Base-by-base conservation (phyloP, 495 filamentous ascomycete species). In the Podospora tetraspora region DNA sequence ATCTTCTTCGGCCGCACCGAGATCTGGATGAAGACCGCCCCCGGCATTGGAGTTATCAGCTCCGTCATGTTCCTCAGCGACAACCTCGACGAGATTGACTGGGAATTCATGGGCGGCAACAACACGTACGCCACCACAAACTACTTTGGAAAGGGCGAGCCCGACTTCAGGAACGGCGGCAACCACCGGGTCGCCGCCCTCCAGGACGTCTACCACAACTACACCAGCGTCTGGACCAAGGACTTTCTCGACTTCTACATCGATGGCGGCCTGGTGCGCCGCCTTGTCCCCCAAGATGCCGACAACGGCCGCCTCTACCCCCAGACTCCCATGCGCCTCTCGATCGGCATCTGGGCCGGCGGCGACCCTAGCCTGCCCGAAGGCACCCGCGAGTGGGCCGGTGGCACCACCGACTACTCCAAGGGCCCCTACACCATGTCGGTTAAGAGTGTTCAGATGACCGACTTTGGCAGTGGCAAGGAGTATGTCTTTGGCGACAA, bases 71-170 rank as follows among this genome's bases (percentile, higher is more conserved):
- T 94, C 72, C 86, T 92, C 72, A 93, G 91, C 34, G 93, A 96
- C 71, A 88, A 91, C 71, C 82, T 96, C 22, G 93, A 97, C 74
- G 93, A 97, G 75, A 90, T 97, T 66, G 93, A 96, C 77, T 94
- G 90, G 89, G 93, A 94, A 75, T 94, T 91, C 81, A 84, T 92
- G 22, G 91, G 92, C 60, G 87, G 84, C 30, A 87, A 92, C 71
- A 75, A 78, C 57, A 81, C 79, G 59, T 74, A 83, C 25, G 91
- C 87, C 19, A 87, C 91, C 72, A 93, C 83, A 80, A 96, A 96
- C 79, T 96, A 92, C 74, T 97, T 93, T 71, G 92, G 93, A 72
- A 94, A 95, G 76, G 92, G 92, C 52, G 77, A 86, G 19, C 76
- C 64, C n/a, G 78, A 79, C 57, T 76, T 71, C 70, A 59, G 69